Evolutionary conservation across 805 yeast species (phyloP).

Genomic region (Millerozyma acaciae): DNA sequence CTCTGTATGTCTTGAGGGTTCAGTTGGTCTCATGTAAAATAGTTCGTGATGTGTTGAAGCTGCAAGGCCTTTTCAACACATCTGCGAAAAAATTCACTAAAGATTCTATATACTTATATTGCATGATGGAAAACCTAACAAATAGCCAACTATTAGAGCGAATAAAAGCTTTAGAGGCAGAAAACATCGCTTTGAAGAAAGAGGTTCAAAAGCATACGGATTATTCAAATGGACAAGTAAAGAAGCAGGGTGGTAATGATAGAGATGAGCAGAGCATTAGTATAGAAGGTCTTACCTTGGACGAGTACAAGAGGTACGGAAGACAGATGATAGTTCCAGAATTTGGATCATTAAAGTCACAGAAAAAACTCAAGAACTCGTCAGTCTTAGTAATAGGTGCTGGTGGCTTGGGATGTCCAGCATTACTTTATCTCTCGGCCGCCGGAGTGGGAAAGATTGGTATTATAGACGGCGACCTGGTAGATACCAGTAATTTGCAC

Average conservation of each 20-base stretch:
- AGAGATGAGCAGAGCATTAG: slow-evolving; percentile 9
- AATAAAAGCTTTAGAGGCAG: slow-evolving; percentile 17
- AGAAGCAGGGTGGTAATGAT: too few species aligned
- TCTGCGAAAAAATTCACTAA: too few species aligned
- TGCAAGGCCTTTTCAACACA: too few species aligned
- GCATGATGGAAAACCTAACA: background rate
- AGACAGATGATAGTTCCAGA: slow-evolving; percentile 93
- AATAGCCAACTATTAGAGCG: slow-evolving; percentile 19
- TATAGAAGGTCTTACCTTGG: slow-evolving; percentile 42
- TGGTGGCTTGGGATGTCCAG: slow-evolving; percentile 96
- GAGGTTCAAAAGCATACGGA: background rate
- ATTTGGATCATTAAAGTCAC: slow-evolving; percentile 52
- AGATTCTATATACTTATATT: too few species aligned
- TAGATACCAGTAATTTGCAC: slow-evolving; percentile 82
- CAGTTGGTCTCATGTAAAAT: background rate
- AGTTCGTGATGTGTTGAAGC: background rate
- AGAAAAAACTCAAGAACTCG: slow-evolving; percentile 52
- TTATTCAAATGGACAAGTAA: slow-evolving; percentile 6
- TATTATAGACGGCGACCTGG: slow-evolving; percentile 81
- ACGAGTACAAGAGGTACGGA: slow-evolving; percentile 83
- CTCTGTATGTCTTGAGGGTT: too few species aligned
- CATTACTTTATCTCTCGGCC: slow-evolving; percentile 75
- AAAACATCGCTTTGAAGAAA: slow-evolving; percentile 11
- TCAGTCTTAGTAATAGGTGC: slow-evolving; percentile 84
- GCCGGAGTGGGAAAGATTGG: slow-evolving; percentile 87